Base-by-base conservation (phyloP, 2,329 filamentous ascomycete species). In the Scytalidium sp. region DNA sequence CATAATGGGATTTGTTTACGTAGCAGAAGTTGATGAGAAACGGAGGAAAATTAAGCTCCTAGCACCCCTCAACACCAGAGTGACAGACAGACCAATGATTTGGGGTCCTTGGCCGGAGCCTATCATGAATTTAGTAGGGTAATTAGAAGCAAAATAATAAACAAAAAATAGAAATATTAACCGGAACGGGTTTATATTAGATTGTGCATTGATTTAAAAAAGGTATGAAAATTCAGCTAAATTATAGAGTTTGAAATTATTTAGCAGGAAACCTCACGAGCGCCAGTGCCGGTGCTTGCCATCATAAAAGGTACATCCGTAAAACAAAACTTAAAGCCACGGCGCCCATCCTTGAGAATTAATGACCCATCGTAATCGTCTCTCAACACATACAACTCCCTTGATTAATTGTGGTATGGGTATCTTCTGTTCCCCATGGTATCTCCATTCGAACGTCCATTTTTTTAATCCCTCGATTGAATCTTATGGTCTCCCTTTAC, bases 1-100 rank as follows among this genome's bases (percentile, higher is more conserved):
- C 49, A 85, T 97, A 23, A 87, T 95, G 79, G 94, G 94, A 0
- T 99, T 96, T 63, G 80, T 97, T 23, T 97, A 96, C 63, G 88
- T 97, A 15, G 87, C 90, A 1, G 90, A 96, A 54, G 90, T 97
- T 3, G 92, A 99, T 63, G 88, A 90, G 63, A 85, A 87, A 59
- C 88, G 88, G 67, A 84, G 84, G 57, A 88, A 88, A 66, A 76
- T 97, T 25, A 87, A 89, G 63, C 75, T 97, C 19, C 72, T 99
- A 51, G 85, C 89, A 17, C 94, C 94, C 1, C 84, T 96, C 53
- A 88, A 88, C 46, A 91, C 91, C 2, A 79, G 88, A 51, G 76
- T 96, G 52, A 90, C 90, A 1, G 82, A 87, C 57, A 79, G 85
- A 63, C 91, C 93, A 4, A 74, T 97, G 61, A 76, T 97, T 17